Conservation (phyloP, 2,329 filamentous ascomycete genomes). For the Fusarium secorum region DNA sequence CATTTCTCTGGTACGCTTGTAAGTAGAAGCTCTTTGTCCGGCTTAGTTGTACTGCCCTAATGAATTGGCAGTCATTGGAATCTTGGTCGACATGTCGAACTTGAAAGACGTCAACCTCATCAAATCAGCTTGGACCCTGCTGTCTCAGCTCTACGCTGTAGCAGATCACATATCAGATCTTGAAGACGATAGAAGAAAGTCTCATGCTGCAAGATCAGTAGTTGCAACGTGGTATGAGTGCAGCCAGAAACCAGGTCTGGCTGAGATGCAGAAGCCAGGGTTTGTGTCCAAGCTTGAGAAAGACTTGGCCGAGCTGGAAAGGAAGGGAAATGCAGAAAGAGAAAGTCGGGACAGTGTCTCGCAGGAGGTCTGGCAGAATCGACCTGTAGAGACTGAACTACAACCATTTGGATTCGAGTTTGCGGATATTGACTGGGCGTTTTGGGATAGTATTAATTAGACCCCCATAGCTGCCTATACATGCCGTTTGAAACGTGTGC, state of each 20-base stretch:
- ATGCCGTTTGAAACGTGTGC: too few relatives aligned
- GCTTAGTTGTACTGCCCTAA: neutral
- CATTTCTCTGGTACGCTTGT: slow-evolving; percentile 18
- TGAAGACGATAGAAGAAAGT: slow-evolving; percentile 5
- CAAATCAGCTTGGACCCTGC: slow-evolving; percentile 6
- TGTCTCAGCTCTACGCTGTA: neutral
- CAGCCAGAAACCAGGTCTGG: neutral
- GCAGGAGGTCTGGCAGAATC: neutral
- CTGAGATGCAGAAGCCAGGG: neutral
- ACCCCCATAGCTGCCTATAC: rapidly evolving
- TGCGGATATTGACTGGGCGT: slow-evolving; percentile 20
- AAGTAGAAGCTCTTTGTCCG: neutral
- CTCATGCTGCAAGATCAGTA: slow-evolving; percentile 13
- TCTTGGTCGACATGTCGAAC: slow-evolving; percentile 12
- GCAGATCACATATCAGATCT: neutral
- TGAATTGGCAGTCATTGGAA: neutral
- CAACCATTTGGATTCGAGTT: slow-evolving; percentile 26
- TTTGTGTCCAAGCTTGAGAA: slow-evolving; percentile 10
- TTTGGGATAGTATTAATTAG: slow-evolving; percentile 21
- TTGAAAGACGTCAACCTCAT: neutral
- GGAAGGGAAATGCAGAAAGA: rapidly evolving
- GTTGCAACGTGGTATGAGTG: slow-evolving; percentile 20
- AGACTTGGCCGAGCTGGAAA: neutral
- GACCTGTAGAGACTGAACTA: neutral
- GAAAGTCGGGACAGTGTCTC: neutral